Evolutionary conservation across 2,329 filamentous ascomycete species (phyloP).

Genomic region (Daldinia sp.): DNA sequence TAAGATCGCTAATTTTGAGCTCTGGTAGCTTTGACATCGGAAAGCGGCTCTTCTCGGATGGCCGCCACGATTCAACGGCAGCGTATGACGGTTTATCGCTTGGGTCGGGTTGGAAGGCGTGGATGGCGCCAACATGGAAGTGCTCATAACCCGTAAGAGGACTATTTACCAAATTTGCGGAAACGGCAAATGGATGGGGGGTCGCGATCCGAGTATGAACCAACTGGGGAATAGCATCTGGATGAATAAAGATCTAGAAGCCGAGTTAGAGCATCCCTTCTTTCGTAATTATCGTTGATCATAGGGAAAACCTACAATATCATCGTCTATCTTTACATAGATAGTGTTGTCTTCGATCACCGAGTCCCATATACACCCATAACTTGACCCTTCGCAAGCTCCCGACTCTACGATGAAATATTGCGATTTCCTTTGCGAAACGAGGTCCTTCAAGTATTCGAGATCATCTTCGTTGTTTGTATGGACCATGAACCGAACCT

Average conservation of each 20-base stretch:
- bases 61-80: constrained; percentile 55
- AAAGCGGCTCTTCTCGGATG: constrained; percentile 49
- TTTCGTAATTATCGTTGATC: no score
- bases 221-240: constrained; percentile 62
- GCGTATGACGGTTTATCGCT: constrained; percentile 45
- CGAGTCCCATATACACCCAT: constrained; percentile 54
- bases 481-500: constrained; percentile 59
- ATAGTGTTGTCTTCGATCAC: constrained; percentile 54
- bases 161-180: constrained; percentile 69
- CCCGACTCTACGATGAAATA: constrained; percentile 55
- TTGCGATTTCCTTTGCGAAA: constrained; percentile 52
- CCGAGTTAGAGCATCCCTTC: constrained; percentile 2
- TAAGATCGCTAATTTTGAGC: constrained; percentile 40
- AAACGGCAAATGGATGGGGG: constrained; percentile 63
- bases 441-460: constrained; percentile 55
- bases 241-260: constrained; percentile 49
- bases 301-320: constrained; percentile 53
- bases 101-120: constrained; percentile 65
- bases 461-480: constrained; percentile 57
- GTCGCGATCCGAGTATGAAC: constrained; percentile 64
- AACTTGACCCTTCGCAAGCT: constrained; percentile 51
- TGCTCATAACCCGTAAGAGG: constrained; percentile 66
- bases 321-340: constrained; percentile 61
- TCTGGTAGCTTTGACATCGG: constrained; percentile 39
- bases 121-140: constrained; percentile 63